Base-by-base conservation (phyloP, 2,329 filamentous ascomycete species). In the Xylaria hypoxylon region DNA sequence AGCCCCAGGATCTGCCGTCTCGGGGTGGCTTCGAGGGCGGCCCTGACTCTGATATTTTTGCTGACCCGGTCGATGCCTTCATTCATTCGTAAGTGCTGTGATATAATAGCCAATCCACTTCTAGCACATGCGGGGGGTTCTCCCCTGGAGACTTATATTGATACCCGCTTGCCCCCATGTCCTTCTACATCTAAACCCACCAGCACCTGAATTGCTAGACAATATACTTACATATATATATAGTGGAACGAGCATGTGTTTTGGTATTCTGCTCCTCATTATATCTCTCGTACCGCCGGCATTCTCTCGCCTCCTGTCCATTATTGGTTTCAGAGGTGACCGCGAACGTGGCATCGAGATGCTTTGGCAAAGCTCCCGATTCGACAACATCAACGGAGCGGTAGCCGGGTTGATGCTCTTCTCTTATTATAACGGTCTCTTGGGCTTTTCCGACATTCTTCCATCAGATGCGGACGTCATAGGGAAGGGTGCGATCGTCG, bases 251-350 rank as follows among this genome's bases (percentile, higher is more conserved):
- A 96, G 92, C 76, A 90, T 97, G 79, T 97, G 94, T 78, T 97
- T 94, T 74, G 96, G 96, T 2, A 86, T 96, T 35, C 81, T 98
- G 1, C 85, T 96, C 15, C 84, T 98, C 1, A 84, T 98, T 60
- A 89, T 98, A n/a, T 96, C 93, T 13, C 91, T 98, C 82, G 89
- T 98, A 0, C 96, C 96, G 0, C 96, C 96, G 0, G 89, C 94
- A 0, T 97, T 98, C 78, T 91, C 88, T n/a, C 91, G 89, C 62
- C 86, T 99, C 1, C 84, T 98, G 3, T 92, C 90, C 65, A 90
- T 98, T 47, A 91, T 97, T 33, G 96, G 96, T 1, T 98, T 98
- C 80, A 90, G 88, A 68, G 96, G 96, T 35, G 94, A 98, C 77
- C 90, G 94, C 48, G 89, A 93, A 68, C 86, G 90, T 44, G 96